These are phyloP conservation scores for Colletotrichum musae DNA, from an alignment of 2,329 filamentous ascomycete species.

Conservation along the genomic window DNA sequence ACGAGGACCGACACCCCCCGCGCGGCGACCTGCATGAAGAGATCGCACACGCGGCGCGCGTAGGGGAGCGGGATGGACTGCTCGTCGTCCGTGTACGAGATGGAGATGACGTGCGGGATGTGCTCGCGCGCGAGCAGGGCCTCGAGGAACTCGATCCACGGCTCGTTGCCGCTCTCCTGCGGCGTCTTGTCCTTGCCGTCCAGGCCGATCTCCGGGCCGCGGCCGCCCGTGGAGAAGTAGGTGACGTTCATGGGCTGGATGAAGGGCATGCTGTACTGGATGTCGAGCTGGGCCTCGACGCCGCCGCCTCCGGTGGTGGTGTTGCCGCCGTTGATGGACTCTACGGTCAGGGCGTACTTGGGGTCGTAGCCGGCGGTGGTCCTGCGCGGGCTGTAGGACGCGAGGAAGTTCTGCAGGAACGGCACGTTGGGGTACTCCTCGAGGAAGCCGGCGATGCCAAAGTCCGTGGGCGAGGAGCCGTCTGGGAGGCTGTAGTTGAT, in stretches of 20 bases:
- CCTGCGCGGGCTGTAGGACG: slow-evolving; percentile 23
- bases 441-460: slow-evolving; percentile 30
- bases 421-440: slow-evolving; percentile 24
- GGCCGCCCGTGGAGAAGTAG: slow-evolving; percentile 28
- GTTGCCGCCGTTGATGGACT: slow-evolving; percentile 18
- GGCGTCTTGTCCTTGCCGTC: slow-evolving; percentile 7
- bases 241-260: slow-evolving; percentile 25
- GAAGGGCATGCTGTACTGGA: slow-evolving; percentile 27
- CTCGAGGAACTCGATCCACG: slow-evolving; percentile 48
- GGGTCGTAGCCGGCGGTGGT: slow-evolving; percentile 38
- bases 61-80: slow-evolving; percentile 49
- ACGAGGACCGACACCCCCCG: slow-evolving; percentile 49
- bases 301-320: slow-evolving; percentile 7
- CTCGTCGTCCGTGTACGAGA: slow-evolving; percentile 54
- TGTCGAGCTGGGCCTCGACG: slow-evolving; percentile 21
- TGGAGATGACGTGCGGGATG: slow-evolving; percentile 52
- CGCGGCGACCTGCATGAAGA: slow-evolving; percentile 51
- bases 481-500: slow-evolving; percentile 52
- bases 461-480: slow-evolving; percentile 15
- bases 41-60: slow-evolving; percentile 49
- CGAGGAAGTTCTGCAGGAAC: slow-evolving; percentile 20
- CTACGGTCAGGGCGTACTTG: slow-evolving; percentile 24
- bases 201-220: slow-evolving; percentile 6
- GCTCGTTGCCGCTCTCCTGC: slow-evolving; percentile 46
- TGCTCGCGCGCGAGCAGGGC: slow-evolving; percentile 46